Evolutionary conservation across 208 protist genomes (phyloP), one percentile per base, ranked within the genome.

Genomic region (Trypanosoma melophagium): DNA sequence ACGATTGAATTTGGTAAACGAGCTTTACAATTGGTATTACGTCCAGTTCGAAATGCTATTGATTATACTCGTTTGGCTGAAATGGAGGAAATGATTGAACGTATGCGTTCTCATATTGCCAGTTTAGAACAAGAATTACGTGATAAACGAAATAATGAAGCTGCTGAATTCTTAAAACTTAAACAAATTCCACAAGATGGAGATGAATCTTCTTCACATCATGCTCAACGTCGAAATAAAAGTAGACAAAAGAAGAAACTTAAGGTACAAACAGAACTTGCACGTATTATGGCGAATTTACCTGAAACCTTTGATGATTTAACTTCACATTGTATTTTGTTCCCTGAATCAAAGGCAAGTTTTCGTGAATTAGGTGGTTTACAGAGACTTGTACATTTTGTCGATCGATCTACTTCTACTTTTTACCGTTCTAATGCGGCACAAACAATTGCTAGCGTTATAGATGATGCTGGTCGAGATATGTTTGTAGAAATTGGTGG

Each of bases 21-120:
- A 22, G 91, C 89, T 7, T 69, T 94, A 49, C 87, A 96, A 76
- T 74, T 96, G 22, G 89, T 95, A 9, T 65, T 97, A 57, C 84
- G 86, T 41, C 89, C 92, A 14, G 87, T 95, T 59, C 81, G 89
- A 59, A 95, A 97, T 74, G 87, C 92, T 40, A 94, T 95, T 67
- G 92, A 94, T 67, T 96, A 95, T 81, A 96, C 79, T 45, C 88
- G 91, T 7, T 79, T 96, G 28, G 91, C 90, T 13, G 92, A 97
- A 77, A 97, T 97, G 92, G 90, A 97, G 79, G 83, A 85, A 22
- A 95, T 95, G 88, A 96, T 96, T 77, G 91, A 96, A 77, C 75
- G 80, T 24, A 97, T 97, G 92, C 86, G 89, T 3, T 81, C 78
- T 14, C 92, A 95, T 83, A 95, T 96, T 58, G 74, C 72, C 50